Base-by-base conservation (phyloP, 805 yeast genomes). In the Candida bentonensis region DNA sequence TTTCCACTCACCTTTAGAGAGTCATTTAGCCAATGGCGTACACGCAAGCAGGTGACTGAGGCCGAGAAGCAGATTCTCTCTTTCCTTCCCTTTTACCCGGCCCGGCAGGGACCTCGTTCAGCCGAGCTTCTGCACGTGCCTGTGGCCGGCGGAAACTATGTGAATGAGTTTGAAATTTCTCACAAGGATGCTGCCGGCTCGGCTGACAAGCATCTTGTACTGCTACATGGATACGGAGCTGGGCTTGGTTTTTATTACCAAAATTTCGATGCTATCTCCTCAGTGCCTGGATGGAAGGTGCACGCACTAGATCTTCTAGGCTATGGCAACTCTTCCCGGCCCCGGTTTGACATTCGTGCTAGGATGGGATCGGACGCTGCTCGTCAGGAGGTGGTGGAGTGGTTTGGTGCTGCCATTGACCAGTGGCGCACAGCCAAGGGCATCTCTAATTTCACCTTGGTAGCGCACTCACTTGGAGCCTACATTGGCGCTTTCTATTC, bases 381-480 rank as follows among this genome's bases (percentile, higher is more conserved):
- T 34, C 51, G 52, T 4, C 43, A 56, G n/a, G 65, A 64, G 3
- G 64, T 71, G 30, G 67, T 76, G 39, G 55, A 61, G 17, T 78
- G 78, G 72, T 82, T 81, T 54, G 73, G 75, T 43, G 76, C 79
- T 41, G 72, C 89, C 0, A 65, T 82, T 39, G 72, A 72, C 42
- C 64, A 63, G 21, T 85, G 95, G 94, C 65, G 82, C 44, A 46
- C 48, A 1, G 58, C 63, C 40, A 62, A 80, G 42, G 70, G 72
- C 4, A 65, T 74, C 21, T 64, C 67, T 21, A 69, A 70, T 45
- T 76, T 76, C 47, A 63, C 79, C 43, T 71, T 76, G 39, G 74
- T 78, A 60, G 94, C 95, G 1, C 98, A 89, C 62, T 87, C 96
- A 0, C 70, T 92, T 74, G 98, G 98, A 3, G 96, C 94, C 0